Base-by-base conservation (phyloP, 225 moss, liverwort and hornwort species). In the Lunularia cruciata region DNA sequence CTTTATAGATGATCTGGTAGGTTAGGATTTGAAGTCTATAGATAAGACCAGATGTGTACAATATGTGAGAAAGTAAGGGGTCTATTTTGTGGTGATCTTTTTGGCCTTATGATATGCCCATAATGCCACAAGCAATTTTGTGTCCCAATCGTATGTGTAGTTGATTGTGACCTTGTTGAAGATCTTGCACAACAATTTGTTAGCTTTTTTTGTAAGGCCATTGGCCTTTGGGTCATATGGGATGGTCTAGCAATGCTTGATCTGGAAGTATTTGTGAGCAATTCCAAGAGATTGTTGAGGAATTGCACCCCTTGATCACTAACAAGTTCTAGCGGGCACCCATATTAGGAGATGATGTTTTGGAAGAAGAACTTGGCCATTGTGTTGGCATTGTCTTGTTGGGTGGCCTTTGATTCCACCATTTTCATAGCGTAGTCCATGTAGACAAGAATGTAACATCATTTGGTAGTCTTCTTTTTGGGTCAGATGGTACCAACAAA, bases 401-500 rank as follows among this genome's bases (percentile, higher is more conserved):
- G 0, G 4, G 47, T 60, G 13, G 61, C 62, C 9, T 40, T 3
- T 2, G 72, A 61, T 31, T 72, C 43, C 22, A 73, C 63, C 63
- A 45, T 61, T 8, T 52, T 34, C 8, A 64, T 61, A 19, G 45
- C 38, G 22, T 63, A 73, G 15, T 73, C 63, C 11, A 34, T 73
- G 1, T 8, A 48, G 0, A 73, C 23, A 0, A 73, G 18, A 33
- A 63, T 62, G 6, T 62, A 62, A 19, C 73, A 8, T 1, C 14
- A 49, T 36, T 49, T 25, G 32, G 47, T 47, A 0, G 7, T 20
- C n/a, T 28, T 1, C n/a, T 47, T 37, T 7, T 2, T 34, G 6
- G 64, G 73, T 12, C 3, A 11, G 22, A 73, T 73, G 1, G 73
- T 63, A 0, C 63, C 51, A 1, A 62, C 60, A 52, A 73, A 73